Conservation (phyloP, 176 grass and related monocot genomes). For the Cocos nucifera region DNA sequence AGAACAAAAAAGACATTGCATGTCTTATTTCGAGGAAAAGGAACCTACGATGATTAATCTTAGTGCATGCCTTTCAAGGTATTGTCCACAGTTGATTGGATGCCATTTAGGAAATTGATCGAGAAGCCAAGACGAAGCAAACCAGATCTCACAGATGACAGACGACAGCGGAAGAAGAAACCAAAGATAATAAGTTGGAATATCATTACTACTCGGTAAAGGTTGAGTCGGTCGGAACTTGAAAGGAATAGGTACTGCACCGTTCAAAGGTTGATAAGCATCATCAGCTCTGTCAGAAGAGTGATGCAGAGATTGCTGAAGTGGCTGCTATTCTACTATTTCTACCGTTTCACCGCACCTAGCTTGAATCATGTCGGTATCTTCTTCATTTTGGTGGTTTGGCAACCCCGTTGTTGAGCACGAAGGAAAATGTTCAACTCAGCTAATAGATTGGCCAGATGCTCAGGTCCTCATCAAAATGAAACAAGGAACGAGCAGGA, state of each 20-base stretch:
- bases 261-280: constrained; percentile 78
- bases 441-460: too few species aligned
- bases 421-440: too few species aligned
- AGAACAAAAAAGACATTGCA: too few species aligned
- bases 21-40: too few species aligned
- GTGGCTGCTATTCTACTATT: too few species aligned
- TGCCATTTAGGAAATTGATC: constrained; percentile 91
- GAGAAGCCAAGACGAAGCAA: constrained; percentile 88
- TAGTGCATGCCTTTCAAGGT: constrained; percentile 72
- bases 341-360: too few species aligned
- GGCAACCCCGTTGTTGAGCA: too few species aligned
- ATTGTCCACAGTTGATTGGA: constrained; percentile 82
- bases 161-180: constrained; percentile 92
- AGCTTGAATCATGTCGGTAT: too few species aligned
- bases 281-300: constrained; percentile 67
- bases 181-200: constrained; percentile 75
- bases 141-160: constrained; percentile 92
- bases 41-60: constrained; percentile 27
- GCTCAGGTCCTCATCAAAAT: too few species aligned
- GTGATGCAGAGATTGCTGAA: too few species aligned
- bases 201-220: constrained; percentile 72
- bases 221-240: constrained; percentile 48
- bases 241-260: constrained; percentile 48
- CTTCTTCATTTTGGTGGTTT: too few species aligned
- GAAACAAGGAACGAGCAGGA: too few species aligned